Evolutionary conservation across 352 stramenopile species (phyloP).

Genomic region (Globisporangium uncinulatum): DNA sequence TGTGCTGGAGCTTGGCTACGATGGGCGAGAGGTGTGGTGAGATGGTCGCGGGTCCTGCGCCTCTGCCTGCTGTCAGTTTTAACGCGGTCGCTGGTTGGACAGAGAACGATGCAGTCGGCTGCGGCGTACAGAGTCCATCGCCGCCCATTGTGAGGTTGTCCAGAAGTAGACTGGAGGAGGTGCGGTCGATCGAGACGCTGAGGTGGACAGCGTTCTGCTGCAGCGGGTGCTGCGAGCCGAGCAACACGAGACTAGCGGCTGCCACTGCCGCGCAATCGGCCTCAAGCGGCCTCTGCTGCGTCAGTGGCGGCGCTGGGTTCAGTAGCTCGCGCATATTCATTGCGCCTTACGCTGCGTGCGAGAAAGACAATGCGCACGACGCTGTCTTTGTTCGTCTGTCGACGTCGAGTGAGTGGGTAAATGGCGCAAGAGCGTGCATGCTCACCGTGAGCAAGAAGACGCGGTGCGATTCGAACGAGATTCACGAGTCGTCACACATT

Average conservation of each 20-base stretch:
- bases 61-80: not conserved
- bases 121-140: conserved; percentile 3
- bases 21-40: conserved; percentile 9
- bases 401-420: not conserved
- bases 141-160: not conserved
- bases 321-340: conserved; percentile 29
- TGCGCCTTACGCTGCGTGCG: not conserved
- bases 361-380: conserved; percentile 5
- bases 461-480: conserved; percentile 3
- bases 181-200: no score
- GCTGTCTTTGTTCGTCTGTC: not conserved
- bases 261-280: not conserved
- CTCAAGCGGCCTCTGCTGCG: conserved; percentile 4
- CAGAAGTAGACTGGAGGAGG: no score
- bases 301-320: conserved; percentile 15
- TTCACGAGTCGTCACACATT: conserved; percentile 19
- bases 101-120: not conserved
- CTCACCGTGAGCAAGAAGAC: no score
- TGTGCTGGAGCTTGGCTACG: conserved; percentile 6
- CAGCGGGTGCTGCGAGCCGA: conserved; percentile 2
- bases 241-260: conserved; percentile 11
- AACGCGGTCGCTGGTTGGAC: not conserved
- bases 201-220: no score
- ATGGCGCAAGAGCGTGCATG: not conserved
- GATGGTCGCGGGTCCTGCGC: not conserved